Evolutionary conservation across 345 rosid species (phyloP), one percentile per base, ranked within the genome.

Genomic region (Linum lewisii): DNA sequence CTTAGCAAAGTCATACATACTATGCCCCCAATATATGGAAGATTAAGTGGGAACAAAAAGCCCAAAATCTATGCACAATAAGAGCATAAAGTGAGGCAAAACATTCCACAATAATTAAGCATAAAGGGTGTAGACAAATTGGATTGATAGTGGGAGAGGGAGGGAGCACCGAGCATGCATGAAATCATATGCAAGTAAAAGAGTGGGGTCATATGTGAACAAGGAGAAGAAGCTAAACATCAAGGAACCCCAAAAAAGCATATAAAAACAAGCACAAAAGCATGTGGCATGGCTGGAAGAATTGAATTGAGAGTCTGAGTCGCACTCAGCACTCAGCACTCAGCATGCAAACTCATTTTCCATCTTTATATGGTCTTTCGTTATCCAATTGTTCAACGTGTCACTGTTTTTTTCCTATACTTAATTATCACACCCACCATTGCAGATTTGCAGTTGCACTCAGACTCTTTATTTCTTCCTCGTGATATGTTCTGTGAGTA

Each of bases 121-220:
- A 24, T 13, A 21, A 29, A 32, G 45, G 6, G 47, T 21, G 45
- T 50, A 29, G 52, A 63, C n/a, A 34, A 21, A 2, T 19, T 34
- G 13, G 51, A 24, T 37, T 63, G 7, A 51, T 63, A 32, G 18
- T 7, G 58, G 42, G 23, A 22, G 21, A 21, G 24, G 63, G 54
- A 61, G 65, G 20, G 52, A 20, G 75, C 59, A n/a, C n/a, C n/a
- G n/a, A n/a, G n/a, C n/a, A n/a, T n/a, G 67, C 67, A 64, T 59
- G 68, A 54, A 67, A 72, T 66, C 59, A 73, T 18, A 73, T 18
- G 72, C 20, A 73, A 55, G 68, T 55, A 72, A 75, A 78, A 60
- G 65, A 54, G 49, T 42, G 71, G 65, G 66, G 51, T 67, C 66
- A 49, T 51, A 37, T n/a, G 32, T 71, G 65, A 73, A 73, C 72